Evolutionary conservation across 345 rosid genomes (phyloP).

Genomic region (Bruguiera sexangula): DNA sequence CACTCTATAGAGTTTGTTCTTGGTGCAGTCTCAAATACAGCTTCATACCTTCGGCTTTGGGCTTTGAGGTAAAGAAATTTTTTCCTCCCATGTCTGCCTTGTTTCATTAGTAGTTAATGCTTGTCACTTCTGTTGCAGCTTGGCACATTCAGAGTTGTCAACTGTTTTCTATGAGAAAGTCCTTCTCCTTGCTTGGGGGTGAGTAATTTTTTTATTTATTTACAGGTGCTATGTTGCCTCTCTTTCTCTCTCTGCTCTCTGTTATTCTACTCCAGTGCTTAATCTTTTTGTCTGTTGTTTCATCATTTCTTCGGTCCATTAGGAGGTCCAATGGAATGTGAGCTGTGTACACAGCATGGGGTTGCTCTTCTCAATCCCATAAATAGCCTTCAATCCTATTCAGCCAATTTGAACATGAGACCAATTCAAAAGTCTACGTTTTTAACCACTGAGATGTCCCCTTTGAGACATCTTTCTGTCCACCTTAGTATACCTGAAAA

Average conservation of each 20-base stretch:
- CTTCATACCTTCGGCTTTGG: conserved; percentile 99
- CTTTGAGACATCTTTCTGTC: too few species aligned
- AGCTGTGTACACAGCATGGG: too few species aligned
- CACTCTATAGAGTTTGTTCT: conserved; percentile 96
- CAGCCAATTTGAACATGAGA: not conserved
- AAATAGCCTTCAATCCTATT: not conserved
- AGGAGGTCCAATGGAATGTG: too few species aligned
- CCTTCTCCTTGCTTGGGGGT: conserved; percentile 97
- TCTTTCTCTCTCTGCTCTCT: not conserved
- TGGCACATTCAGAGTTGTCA: conserved; percentile 95
- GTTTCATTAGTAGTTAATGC: conserved; percentile 12
- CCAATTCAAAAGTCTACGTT: too few species aligned
- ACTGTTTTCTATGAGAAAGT: conserved; percentile 97
- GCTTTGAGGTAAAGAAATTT: conserved; percentile 66
- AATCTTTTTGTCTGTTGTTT: not conserved
- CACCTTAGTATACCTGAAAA: too few species aligned
- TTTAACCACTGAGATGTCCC: too few species aligned
- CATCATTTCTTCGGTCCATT: not conserved
- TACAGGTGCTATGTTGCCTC: not conserved
- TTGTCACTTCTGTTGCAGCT: conserved; percentile 44
- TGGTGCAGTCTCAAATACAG: conserved; percentile 96
- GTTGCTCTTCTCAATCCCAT: too few species aligned
- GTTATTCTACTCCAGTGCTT: not conserved
- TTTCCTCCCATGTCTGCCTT: not conserved
- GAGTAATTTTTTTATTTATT: conserved; percentile 25